Evolutionary conservation across 116 monocot species (phyloP), one percentile per base, ranked within the genome.

Genomic region (Cymodocea nodosa): DNA sequence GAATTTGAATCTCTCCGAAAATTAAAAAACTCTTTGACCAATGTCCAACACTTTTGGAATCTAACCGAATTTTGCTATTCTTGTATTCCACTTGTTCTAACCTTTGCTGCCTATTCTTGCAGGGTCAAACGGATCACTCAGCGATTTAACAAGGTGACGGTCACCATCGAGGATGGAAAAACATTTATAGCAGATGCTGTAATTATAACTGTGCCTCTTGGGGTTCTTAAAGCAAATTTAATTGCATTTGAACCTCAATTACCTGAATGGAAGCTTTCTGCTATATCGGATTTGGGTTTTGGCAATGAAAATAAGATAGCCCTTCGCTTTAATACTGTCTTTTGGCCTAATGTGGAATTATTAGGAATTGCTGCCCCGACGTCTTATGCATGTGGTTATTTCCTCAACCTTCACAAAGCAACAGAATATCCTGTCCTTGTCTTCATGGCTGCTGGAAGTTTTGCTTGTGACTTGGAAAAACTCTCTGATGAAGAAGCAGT

Each of bases 271-370:
- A 93, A 93, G 71, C 52, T 68, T 16, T 73, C 81, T 67, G 85
- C 93, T 5, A 76, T 76, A 23, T 59, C 74, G 54, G 93, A 85
- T 70, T 59, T 93, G 1, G 93, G 83, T 12, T 73, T 93, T 40
- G 93, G 93, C 62, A 83, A 74, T 12, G 93, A 93, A 68, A 93
- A 93, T 67, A 87, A 92, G 51, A 81, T 92, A 30, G 87, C 84
- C 0, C 72, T 90, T 23, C 74, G 19, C 15, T 90, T 90, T 23
- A 66, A 69, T 24, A 75, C 20, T n/a, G 84, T 79, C 10, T 90
- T 86, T 57, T 90, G 90, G 90, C 90, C 90, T 13, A 82, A 86
- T 69, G 90, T 90, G 0, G 90, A 90, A 67, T 73, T 90, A 4
- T 59, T 90, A 37, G 90, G 90, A 44, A 68, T 79, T 54, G 82